phyloP scores from a whole-genome alignment of 768 basidiomycete genomes.

The Flagelloscypha sp. region DNA sequence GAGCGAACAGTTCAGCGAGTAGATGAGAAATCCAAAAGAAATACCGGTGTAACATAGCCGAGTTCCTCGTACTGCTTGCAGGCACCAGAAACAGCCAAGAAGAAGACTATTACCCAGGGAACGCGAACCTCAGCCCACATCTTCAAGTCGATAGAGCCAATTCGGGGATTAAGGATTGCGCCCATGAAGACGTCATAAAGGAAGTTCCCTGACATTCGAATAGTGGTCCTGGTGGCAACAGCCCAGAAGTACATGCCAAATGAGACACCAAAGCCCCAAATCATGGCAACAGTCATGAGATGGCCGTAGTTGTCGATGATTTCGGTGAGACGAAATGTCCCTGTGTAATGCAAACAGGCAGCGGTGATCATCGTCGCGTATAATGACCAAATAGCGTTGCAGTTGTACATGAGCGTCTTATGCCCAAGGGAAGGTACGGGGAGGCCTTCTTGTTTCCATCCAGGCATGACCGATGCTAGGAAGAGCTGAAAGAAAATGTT shows the following conservation, averaged over 20 bases:
- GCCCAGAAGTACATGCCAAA: slow-evolving; percentile 76
- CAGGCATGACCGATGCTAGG: slow-evolving; percentile 86
- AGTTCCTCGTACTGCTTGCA: slow-evolving; percentile 92
- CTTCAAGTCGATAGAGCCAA: slow-evolving; percentile 89
- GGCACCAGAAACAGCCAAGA: slow-evolving; percentile 83
- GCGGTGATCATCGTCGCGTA: slow-evolving; percentile 79
- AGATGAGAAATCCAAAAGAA: neutral
- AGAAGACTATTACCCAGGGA: slow-evolving; percentile 95
- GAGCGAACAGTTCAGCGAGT: slow-evolving; percentile 4
- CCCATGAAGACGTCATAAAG: slow-evolving; percentile 98
- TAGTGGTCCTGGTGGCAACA: slow-evolving; percentile 66
- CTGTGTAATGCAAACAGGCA: slow-evolving; percentile 63
- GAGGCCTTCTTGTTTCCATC: slow-evolving; percentile 89
- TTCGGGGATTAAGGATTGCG: slow-evolving; percentile 84
- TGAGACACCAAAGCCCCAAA: slow-evolving; percentile 78
- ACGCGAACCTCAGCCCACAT: slow-evolving; percentile 99
- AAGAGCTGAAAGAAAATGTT: slow-evolving; percentile 85
- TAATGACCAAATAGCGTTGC: slow-evolving; percentile 83
- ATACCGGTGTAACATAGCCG: slow-evolving; percentile 85
- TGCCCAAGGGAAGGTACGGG: slow-evolving; percentile 93
- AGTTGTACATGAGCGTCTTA: slow-evolving; percentile 91
- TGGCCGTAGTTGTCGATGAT: slow-evolving; percentile 96
- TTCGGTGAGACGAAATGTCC: slow-evolving; percentile 84
- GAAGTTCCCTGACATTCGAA: slow-evolving; percentile 92
- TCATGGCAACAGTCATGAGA: slow-evolving; percentile 92